phyloP scores from a whole-genome alignment of 2,329 filamentous ascomycete species.

The Zalaria sp. region DNA sequence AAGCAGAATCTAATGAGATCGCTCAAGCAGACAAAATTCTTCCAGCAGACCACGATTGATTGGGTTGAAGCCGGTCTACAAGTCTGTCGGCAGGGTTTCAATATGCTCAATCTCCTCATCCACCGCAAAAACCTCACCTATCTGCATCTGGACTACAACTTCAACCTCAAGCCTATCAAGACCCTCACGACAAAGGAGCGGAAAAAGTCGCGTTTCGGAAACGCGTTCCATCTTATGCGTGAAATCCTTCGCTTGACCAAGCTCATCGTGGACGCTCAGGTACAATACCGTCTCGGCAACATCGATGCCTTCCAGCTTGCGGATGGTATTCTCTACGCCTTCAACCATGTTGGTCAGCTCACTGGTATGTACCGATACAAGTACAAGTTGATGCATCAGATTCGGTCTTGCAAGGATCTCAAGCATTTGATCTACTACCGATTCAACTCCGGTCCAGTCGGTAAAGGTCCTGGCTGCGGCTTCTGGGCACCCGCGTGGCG shows the following conservation, averaged over 20 bases:
- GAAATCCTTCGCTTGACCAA: slow-evolving; percentile 94
- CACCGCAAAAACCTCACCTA: slow-evolving; percentile 98
- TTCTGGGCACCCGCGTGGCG: slow-evolving; percentile 99
- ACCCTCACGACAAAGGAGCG: slow-evolving; percentile 96
- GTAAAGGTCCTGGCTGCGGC: slow-evolving; percentile 93
- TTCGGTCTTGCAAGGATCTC: slow-evolving; percentile 94
- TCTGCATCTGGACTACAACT: slow-evolving; percentile 97
- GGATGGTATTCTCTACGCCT: slow-evolving; percentile 96
- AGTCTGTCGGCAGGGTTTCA: slow-evolving; percentile 95
- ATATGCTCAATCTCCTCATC: slow-evolving; percentile 96
- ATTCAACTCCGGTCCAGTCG: slow-evolving; percentile 92
- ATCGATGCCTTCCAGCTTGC: slow-evolving; percentile 98
- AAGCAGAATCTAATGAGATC: slow-evolving; percentile 84
- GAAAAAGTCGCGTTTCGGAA: slow-evolving; percentile 98
- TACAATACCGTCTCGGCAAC: slow-evolving; percentile 92
- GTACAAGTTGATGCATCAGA: slow-evolving; percentile 99
- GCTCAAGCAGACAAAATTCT: slow-evolving; percentile 94
- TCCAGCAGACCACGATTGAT: slow-evolving; percentile 97
- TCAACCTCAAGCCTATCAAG: slow-evolving; percentile 98
- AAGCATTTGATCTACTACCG: slow-evolving; percentile 99
- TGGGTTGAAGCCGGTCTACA: slow-evolving; percentile 98
- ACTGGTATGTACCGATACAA: slow-evolving; percentile 99
- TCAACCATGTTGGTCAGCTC: slow-evolving; percentile 96
- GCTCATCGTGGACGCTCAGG: slow-evolving; percentile 94
- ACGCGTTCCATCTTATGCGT: slow-evolving; percentile 97